Evolutionary conservation across 129 eudicot species (phyloP).

Genomic region (Tagetes patula): DNA sequence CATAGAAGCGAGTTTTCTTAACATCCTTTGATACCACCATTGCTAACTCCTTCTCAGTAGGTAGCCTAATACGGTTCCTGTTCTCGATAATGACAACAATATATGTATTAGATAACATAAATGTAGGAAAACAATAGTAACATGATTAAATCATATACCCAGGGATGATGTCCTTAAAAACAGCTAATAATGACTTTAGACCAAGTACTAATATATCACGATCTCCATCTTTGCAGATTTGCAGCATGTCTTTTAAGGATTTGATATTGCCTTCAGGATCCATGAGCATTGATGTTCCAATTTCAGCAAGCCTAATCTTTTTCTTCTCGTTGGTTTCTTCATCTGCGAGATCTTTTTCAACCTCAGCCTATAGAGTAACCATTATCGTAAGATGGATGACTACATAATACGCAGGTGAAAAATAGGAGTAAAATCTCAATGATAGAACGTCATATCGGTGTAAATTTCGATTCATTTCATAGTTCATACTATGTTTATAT

Average conservation of each 20-base stretch:
- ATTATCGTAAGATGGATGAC: conserved; percentile 6
- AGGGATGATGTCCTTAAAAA: conserved; percentile 92
- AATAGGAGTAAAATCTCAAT: too few species aligned
- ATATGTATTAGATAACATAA: conserved; percentile 3
- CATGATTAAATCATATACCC: conserved; percentile 51
- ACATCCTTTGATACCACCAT: conserved; percentile 80
- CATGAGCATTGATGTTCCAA: conserved; percentile 74
- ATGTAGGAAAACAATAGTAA: conserved; percentile 3
- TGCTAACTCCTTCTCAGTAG: conserved; percentile 91
- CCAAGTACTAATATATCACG: conserved; percentile 53
- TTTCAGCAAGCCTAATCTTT: conserved; percentile 75
- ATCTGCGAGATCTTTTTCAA: conserved; percentile 70
- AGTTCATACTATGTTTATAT: too few species aligned
- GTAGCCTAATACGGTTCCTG: conserved; percentile 94
- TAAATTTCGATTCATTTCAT: too few species aligned
- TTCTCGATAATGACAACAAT: conserved; percentile 18
- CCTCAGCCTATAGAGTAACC: conserved; percentile 69
- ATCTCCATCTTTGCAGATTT: conserved; percentile 69
- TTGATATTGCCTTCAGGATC: conserved; percentile 87
- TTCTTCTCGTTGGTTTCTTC: conserved; percentile 70
- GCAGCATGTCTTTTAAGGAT: conserved; percentile 78
- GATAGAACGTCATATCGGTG: too few species aligned
- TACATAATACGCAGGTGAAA: neutral
- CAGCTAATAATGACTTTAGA: conserved; percentile 76
- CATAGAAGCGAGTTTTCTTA: conserved; percentile 77